These are phyloP conservation scores for Carallia brachiata DNA, from an alignment of 345 rosid species.

Conservation along the genomic window DNA sequence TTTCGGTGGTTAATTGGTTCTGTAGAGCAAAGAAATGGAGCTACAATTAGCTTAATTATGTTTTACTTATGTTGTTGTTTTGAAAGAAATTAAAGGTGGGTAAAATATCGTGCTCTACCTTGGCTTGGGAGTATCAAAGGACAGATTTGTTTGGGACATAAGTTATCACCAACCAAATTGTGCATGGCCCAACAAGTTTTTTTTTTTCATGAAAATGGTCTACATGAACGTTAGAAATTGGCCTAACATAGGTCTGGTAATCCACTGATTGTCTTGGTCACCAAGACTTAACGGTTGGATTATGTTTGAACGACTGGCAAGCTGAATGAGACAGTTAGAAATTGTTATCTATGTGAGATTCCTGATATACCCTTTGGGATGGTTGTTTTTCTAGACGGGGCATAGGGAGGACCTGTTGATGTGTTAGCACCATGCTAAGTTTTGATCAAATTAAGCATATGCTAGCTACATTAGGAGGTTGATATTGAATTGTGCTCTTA, in stretches of 20 bases:
- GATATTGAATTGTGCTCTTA: too few relatives aligned
- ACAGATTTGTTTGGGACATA: slow-evolving; percentile 10
- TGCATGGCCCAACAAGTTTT: background rate
- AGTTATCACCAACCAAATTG: slow-evolving; percentile 17
- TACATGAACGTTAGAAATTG: slow-evolving; percentile 14
- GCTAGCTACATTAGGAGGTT: too few relatives aligned
- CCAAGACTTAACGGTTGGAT: slow-evolving; percentile 11
- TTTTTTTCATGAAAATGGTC: slow-evolving; percentile 17
- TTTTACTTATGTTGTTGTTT: slow-evolving; percentile 15
- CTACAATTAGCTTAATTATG: slow-evolving; percentile 1
- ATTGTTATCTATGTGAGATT: too few relatives aligned
- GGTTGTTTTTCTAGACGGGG: too few relatives aligned
- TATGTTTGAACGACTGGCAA: background rate
- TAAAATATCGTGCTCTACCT: slow-evolving; percentile 29
- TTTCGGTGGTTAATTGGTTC: slow-evolving; percentile 1
- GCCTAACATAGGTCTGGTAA: background rate
- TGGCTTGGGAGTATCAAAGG: slow-evolving; percentile 5
- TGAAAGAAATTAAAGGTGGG: slow-evolving; percentile 27
- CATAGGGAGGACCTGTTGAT: too few relatives aligned
- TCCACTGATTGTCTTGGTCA: slow-evolving; percentile 14
- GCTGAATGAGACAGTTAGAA: background rate
- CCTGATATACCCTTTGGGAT: too few relatives aligned
- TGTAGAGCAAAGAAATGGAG: slow-evolving; percentile 4
- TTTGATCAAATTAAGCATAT: too few relatives aligned
- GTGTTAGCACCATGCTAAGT: too few relatives aligned